Percentiles rank a stretch among this genome's conserved stretches.
Conservation (phyloP, 768 basidiomycete species). For the Asterophora lycoperdoides region DNA sequence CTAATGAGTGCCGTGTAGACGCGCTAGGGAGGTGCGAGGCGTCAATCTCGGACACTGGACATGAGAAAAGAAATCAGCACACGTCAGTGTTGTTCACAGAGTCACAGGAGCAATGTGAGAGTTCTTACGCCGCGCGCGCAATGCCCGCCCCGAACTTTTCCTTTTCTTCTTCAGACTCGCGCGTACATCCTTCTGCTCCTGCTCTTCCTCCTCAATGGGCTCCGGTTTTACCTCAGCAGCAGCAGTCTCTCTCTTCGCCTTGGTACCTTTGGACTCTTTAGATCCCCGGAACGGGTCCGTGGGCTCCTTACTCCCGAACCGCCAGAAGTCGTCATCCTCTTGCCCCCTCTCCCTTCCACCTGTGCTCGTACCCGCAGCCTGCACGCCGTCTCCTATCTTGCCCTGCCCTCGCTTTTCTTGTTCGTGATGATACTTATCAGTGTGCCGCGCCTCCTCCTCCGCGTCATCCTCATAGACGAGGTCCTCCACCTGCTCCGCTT, state of each 20-base stretch:
- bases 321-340: conserved; percentile 9
- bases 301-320: neutral
- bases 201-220: neutral
- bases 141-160: neutral
- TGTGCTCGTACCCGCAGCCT: no score
- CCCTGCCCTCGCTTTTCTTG: no score
- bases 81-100: neutral
- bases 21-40: neutral
- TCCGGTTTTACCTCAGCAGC: neutral
- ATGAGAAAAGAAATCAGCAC: neutral
- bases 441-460: neutral
- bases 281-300: neutral
- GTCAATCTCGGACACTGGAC: neutral
- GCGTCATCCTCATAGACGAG: neutral
- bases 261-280: neutral
- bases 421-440: no score
- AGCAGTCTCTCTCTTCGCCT: neutral
- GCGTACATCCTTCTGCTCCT: neutral
- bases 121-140: neutral
- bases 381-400: no score
- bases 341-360: neutral
- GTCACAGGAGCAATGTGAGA: neutral
- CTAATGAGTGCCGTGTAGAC: neutral
- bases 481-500: neutral
- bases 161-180: neutral